Conservation (phyloP, 306 rosid genomes). For the Abrus pulchellus region DNA sequence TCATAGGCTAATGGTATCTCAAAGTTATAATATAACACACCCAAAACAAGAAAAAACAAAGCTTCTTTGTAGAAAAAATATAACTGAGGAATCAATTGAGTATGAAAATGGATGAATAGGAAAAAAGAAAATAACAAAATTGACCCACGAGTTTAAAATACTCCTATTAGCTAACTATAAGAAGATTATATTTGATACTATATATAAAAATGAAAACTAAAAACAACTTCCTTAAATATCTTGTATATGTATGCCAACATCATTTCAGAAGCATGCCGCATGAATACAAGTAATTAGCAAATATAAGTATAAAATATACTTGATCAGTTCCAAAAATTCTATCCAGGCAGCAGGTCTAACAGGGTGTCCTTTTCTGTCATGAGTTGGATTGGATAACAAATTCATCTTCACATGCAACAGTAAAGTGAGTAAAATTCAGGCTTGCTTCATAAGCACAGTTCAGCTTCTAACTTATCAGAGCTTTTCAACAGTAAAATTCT, state of each 20-base stretch:
- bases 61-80: no score
- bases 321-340: neutral
- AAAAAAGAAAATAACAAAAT: neutral
- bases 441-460: neutral
- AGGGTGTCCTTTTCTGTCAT: neutral
- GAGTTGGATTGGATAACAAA: neutral
- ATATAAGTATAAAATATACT: neutral
- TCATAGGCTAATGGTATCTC: no score
- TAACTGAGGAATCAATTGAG: no score
- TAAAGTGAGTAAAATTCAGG: neutral
- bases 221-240: constrained; percentile 18
- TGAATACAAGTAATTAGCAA: neutral
- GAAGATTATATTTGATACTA: neutral
- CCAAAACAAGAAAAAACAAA: no score
- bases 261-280: constrained; percentile 10
- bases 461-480: no score
- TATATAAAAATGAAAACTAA: neutral
- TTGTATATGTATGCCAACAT: neutral
- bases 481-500: no score
- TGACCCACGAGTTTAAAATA: neutral
- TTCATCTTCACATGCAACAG: neutral
- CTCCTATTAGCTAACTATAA: neutral
- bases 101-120: neutral
- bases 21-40: no score
- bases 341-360: neutral